Conservation (phyloP, 78 protist genomes). For the Dictyostelium firmibasis region DNA sequence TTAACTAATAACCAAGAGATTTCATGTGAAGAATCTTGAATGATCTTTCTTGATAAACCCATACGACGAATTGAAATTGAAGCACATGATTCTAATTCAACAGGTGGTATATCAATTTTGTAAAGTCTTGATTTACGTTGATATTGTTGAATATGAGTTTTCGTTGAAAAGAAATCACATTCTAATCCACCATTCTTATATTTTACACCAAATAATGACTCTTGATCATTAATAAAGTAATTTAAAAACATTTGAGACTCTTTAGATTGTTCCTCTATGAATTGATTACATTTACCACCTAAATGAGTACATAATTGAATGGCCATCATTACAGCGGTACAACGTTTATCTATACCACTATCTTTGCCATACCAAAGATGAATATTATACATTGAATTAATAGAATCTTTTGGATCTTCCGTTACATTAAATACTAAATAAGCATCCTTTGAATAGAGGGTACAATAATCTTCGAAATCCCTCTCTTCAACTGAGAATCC, state of each 20-base stretch:
- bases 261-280: constrained; percentile 33
- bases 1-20: constrained; percentile 14
- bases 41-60: background rate
- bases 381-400: constrained; percentile 33
- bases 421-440: constrained; percentile 49
- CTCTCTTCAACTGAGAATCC: constrained; percentile 56
- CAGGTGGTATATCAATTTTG: constrained; percentile 49
- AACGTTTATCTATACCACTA: constrained; percentile 22
- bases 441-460: constrained; percentile 28
- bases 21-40: background rate
- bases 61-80: background rate
- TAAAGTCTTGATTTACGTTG: background rate
- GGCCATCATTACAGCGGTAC: constrained; percentile 57
- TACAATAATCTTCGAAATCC: constrained; percentile 50
- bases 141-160: background rate
- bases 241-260: constrained; percentile 17
- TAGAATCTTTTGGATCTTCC: background rate
- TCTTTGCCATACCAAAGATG: constrained; percentile 63
- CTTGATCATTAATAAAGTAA: constrained; percentile 25
- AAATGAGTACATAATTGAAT: constrained; percentile 60
- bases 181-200: constrained; percentile 28
- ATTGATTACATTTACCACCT: constrained; percentile 33
- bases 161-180: constrained; percentile 15
- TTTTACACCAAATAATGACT: constrained; percentile 12
- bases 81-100: constrained; percentile 32